Evolutionary conservation across 306 rosid species (phyloP).

Genomic region (Abrus pulchellus): DNA sequence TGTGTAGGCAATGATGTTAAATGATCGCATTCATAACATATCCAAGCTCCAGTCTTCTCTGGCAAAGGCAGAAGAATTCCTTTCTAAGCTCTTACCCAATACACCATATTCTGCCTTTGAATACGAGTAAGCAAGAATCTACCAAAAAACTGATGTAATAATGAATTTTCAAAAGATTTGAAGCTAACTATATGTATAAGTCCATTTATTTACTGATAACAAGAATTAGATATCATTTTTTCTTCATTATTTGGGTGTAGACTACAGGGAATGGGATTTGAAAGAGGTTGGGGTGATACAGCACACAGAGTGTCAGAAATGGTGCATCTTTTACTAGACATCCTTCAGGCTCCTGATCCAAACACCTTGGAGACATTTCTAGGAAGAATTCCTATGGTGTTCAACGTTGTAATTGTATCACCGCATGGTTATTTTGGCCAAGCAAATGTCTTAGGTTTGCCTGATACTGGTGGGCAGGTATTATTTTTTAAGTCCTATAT

Average conservation of each 20-base stretch:
- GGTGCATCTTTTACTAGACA: conserved; percentile 81
- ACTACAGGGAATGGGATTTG: conserved; percentile 81
- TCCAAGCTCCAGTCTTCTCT: conserved; percentile 67
- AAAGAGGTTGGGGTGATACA: conserved; percentile 82
- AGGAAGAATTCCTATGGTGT: conserved; percentile 83
- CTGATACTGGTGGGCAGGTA: conserved; percentile 91
- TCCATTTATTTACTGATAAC: conserved; percentile 11
- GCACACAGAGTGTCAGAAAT: conserved; percentile 64
- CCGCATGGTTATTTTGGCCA: conserved; percentile 87
- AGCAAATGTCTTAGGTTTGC: conserved; percentile 82
- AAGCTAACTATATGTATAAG: conserved; percentile 4
- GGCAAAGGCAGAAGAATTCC: conserved; percentile 70
- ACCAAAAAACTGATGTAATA: neutral
- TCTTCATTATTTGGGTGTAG: conserved; percentile 47
- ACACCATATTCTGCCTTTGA: conserved; percentile 70
- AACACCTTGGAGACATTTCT: conserved; percentile 74
- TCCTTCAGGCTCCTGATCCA: conserved; percentile 88
- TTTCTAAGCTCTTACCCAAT: conserved; percentile 58
- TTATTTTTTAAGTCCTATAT: neutral
- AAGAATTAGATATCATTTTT: neutral
- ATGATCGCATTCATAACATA: conserved; percentile 66
- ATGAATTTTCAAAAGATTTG: neutral
- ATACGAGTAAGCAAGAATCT: conserved; percentile 59
- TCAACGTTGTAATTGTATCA: conserved; percentile 79
- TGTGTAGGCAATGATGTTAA: conserved; percentile 74